Percentiles rank a stretch among this genome's conserved stretches.
phyloP scores from a whole-genome alignment of 2,329 filamentous ascomycete species.

The Neofusicoccum laricinum region DNA sequence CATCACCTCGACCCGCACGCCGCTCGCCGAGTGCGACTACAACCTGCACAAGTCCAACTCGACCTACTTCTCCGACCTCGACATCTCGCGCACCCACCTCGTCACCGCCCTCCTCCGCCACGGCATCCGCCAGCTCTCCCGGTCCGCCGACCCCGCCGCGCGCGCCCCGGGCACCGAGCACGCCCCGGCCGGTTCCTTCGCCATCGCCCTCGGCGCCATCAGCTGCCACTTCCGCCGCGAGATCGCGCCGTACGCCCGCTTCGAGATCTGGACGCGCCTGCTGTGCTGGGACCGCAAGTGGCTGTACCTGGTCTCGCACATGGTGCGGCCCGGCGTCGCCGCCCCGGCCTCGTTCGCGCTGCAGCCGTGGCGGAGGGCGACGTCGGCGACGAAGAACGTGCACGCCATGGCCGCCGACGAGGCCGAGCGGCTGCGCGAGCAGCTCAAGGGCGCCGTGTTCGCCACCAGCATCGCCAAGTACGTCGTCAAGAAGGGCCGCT shows the following conservation, averaged over 20 bases:
- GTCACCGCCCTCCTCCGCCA: constrained; percentile 56
- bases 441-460: constrained; percentile 43
- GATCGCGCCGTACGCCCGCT: constrained; percentile 44
- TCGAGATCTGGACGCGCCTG: constrained; percentile 48
- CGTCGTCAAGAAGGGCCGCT: constrained; percentile 55
- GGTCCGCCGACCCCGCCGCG: background rate
- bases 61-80: constrained; percentile 85
- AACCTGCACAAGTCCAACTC: constrained; percentile 80
- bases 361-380: constrained; percentile 44
- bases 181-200: constrained; percentile 22
- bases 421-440: constrained; percentile 22
- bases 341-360: constrained; percentile 41
- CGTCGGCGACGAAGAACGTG: constrained; percentile 16
- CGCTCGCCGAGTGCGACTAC: constrained; percentile 78
- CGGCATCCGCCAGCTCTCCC: constrained; percentile 31
- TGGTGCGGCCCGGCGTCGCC: constrained; percentile 45
- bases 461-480: constrained; percentile 51
- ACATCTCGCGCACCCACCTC: constrained; percentile 77
- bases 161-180: constrained; percentile 15
- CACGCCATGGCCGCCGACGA: constrained; percentile 24
- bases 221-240: constrained; percentile 48
- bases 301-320: constrained; percentile 48
- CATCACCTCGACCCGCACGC: constrained; percentile 64
- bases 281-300: constrained; percentile 51
- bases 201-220: constrained; percentile 47